Percentiles rank a stretch among this genome's conserved stretches.
These are phyloP conservation scores for Leucocoprinus sp. DNA, from an alignment of 768 basidiomycete genomes.

Conservation along the genomic window DNA sequence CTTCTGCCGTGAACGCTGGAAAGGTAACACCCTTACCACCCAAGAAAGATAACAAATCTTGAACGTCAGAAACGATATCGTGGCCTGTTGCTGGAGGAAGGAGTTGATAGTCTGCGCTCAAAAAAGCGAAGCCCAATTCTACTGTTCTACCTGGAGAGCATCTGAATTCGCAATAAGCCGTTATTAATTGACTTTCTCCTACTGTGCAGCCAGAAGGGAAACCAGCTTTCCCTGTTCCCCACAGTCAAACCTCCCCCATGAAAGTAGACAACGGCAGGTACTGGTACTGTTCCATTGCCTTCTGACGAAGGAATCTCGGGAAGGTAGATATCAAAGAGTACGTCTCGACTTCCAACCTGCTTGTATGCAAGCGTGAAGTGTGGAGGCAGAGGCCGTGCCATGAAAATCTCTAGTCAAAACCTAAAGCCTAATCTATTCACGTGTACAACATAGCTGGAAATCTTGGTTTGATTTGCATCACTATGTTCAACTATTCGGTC, in stretches of 20 bases:
- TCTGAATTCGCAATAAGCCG: neutral
- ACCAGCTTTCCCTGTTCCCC: constrained; percentile 53
- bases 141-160: constrained; percentile 34
- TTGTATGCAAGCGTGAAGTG: constrained; percentile 17
- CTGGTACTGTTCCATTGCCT: neutral
- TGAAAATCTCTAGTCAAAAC: too few species aligned
- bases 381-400: neutral
- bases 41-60: constrained; percentile 46
- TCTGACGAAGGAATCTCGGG: constrained; percentile 8
- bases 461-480: too few species aligned
- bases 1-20: neutral
- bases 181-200: constrained; percentile 10
- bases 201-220: constrained; percentile 61
- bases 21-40: constrained; percentile 12
- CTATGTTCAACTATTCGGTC: too few species aligned
- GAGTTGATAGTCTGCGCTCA: constrained; percentile 59
- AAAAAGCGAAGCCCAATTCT: constrained; percentile 43
- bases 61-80: constrained; percentile 49
- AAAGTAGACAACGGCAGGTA: constrained; percentile 35
- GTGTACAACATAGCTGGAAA: too few species aligned
- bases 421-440: too few species aligned
- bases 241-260: constrained; percentile 54
- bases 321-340: constrained; percentile 18
- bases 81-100: constrained; percentile 47
- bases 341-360: constrained; percentile 3